A percentile compares a stretch with the other conserved stretches of the same genome.
phyloP scores from a whole-genome alignment of 306 rosid genomes.

The Vigna reflexopilosa region DNA sequence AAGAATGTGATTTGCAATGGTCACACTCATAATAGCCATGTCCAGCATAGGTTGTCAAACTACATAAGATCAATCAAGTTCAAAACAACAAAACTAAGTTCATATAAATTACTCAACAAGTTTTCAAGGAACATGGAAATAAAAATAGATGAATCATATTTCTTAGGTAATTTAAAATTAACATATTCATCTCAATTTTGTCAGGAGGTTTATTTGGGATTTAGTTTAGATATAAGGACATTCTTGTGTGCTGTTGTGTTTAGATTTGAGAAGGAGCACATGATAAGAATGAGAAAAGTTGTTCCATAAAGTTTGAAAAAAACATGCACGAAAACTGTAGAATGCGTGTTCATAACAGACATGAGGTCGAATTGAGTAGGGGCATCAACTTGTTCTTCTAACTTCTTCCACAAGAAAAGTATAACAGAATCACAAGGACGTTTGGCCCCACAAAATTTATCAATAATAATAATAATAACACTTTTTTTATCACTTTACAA shows the following conservation, averaged over 20 bases:
- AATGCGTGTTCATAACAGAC: slow-evolving; percentile 24
- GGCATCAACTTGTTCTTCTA: slow-evolving; percentile 19
- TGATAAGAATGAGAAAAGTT: neutral
- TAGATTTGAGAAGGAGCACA: neutral
- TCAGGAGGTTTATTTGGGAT: too few species aligned
- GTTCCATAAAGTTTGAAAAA: slow-evolving; percentile 32
- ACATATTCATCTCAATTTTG: too few species aligned
- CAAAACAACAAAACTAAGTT: too few species aligned
- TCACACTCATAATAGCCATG: slow-evolving; percentile 14
- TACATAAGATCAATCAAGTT: neutral
- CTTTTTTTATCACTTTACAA: too few species aligned
- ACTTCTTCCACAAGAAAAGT: slow-evolving; percentile 11
- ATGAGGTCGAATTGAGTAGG: slow-evolving; percentile 14
- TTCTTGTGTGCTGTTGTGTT: neutral
- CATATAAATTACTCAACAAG: too few species aligned
- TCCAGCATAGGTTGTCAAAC: neutral
- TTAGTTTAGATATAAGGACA: neutral
- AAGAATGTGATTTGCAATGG: slow-evolving; percentile 16
- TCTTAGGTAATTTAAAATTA: too few species aligned
- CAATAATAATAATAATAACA: neutral
- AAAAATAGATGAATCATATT: too few species aligned
- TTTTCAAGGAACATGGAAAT: too few species aligned
- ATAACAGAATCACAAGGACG: neutral
- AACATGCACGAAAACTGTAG: slow-evolving; percentile 16
- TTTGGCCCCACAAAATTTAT: neutral